A percentile compares a stretch with the other conserved stretches of the same genome.
These are phyloP conservation scores for Sporothrix protearum DNA, from an alignment of 2,329 filamentous ascomycete genomes.

Conservation along the genomic window DNA sequence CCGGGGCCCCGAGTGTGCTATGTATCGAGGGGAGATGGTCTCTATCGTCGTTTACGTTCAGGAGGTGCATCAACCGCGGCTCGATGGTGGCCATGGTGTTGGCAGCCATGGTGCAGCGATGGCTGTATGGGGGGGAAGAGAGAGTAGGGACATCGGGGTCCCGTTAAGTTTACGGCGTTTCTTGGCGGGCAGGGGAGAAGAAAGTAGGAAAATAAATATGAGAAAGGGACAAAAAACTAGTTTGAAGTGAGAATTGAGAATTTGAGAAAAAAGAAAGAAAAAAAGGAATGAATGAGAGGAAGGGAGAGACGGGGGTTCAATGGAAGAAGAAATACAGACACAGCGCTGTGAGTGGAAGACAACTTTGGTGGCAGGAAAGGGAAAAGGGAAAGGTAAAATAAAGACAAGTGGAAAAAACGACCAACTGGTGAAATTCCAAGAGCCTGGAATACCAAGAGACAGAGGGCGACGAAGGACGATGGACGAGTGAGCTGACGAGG, in stretches of 20 bases:
- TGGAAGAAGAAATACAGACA: neutral
- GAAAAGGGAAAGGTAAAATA: conserved; percentile 18
- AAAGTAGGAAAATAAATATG: neutral
- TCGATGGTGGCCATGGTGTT: conserved; percentile 64
- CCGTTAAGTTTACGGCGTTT: conserved; percentile 1
- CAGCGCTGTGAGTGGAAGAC: neutral
- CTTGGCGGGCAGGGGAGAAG: conserved; percentile 7
- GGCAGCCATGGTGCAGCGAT: conserved; percentile 54
- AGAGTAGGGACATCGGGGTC: conserved; percentile 37
- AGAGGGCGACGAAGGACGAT: neutral
- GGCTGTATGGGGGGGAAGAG: conserved; percentile 33
- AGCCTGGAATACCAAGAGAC: neutral
- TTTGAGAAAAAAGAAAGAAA: neutral
- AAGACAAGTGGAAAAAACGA: conserved; percentile 9
- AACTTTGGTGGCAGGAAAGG: neutral
- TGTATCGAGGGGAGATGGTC: conserved; percentile 31
- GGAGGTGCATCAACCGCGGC: conserved; percentile 62
- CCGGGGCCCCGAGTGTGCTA: conserved; percentile 42
- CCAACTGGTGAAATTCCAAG: neutral
- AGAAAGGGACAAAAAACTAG: neutral
- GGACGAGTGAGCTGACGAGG: conserved; percentile 21
- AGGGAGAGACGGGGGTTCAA: neutral
- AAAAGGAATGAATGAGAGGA: neutral
- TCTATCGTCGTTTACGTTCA: conserved; percentile 51
- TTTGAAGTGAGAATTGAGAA: conserved; percentile 1